Evolutionary conservation across 164 flowering plant species (phyloP), one percentile per base, ranked within the genome.

Genomic region (Vitis riparia): DNA sequence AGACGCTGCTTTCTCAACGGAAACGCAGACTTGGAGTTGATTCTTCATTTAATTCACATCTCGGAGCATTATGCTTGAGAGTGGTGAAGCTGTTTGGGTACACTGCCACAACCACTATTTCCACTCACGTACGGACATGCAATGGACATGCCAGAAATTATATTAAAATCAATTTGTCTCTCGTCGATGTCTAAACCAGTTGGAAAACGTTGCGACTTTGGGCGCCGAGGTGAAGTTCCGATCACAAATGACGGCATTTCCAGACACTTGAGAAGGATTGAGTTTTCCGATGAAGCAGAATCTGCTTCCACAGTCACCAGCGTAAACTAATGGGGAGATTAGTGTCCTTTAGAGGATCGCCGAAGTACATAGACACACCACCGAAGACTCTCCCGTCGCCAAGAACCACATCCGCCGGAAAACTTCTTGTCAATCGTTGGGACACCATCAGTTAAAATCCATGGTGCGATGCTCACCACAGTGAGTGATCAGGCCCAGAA

Each of bases 51-150:
- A 17, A 17, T 17, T 17, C 19, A 17, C 19, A 17, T 17, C 19
- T 17, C 19, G 0, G 19, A 17, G 19, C 19, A 17, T 17, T 17
- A 17, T 17, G 19, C 19, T 17, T 1, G 19, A 17, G 19, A 17
- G 19, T 17, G 0, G 19, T 17, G 19, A 17, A 17, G 19, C 19
- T 1, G 0, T 17, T 1, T 17, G 19, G 19, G 19, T 17, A 17
- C 19, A 17, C 19, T 17, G 19, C 19, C 19, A 17, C 19, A 17
- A 1, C 19, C 19, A 1, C 19, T 17, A 17, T 17, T 17, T 8
- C 98, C 98, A 55, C 97, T 91, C 12, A 86, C 99, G 56, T 93
- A 98, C 1, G 99, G 98, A 71, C 97, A 93, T 37, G 98, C 76
- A 97, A 96, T 93, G 8, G 99, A 96, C 1, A 97, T 96, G 49